Base-by-base conservation (phyloP, 441 rosid genomes). In the Populus tomentosa region DNA sequence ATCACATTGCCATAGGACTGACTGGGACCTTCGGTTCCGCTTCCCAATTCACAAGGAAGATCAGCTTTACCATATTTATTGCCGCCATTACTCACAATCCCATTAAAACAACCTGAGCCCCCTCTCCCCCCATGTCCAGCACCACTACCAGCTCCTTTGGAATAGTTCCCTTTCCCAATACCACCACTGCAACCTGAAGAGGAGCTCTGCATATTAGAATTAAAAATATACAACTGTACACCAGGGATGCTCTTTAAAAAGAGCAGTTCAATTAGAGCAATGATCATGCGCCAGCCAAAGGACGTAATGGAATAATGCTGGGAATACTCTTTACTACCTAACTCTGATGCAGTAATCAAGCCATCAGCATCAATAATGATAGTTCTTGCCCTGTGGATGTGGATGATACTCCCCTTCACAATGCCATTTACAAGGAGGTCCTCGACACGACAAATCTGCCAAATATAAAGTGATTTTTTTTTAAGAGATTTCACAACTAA, bases 51-150 rank as follows among this genome's bases (percentile, higher is more conserved):
- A 59, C 99, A 96, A 65, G 99, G 99, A 84, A 96, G 90, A 84
- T 88, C 92, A 65, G 98, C 91, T 86, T 85, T 86, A 30, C 99
- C 99, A 78, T 96, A 96, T 74, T 85, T 83, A 76, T 85, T 88
- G 82, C 99, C 99, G 82, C 99, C 98, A 77, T 79, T 86, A 83
- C 94, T 88, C 76, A 90, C 84, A 80, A 88, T 90, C 73, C 98
- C 98, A 76, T 94, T 89, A 86, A 86, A 96, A 85, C 83, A 86
- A 79, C 99, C 99, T 72, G 97, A 89, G 75, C 99, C 99, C 75
- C 99, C 99, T 79, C 89, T 80, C 78, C 99, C 99, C 32, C 99
- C 98, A 75, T 96, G 99, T 76, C 99, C 98, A 79, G 98, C 98
- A 76, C 98, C 99, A 84, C 99, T 90, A 74, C 99, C 98, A 86